phyloP scores from a whole-genome alignment of 257 asterid species.

The Avicennia marina region DNA sequence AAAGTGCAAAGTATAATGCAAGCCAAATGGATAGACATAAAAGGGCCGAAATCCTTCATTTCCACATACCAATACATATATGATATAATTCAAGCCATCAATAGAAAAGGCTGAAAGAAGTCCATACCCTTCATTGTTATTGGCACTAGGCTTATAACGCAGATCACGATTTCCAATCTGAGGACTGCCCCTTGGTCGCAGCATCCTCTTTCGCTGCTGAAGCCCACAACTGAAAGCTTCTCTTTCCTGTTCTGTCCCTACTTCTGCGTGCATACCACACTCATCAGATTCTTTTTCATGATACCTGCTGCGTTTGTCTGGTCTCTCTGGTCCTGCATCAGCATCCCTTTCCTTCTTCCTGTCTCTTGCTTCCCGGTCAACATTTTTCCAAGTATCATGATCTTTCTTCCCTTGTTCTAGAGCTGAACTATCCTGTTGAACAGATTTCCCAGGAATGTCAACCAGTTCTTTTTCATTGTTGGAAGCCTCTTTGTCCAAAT shows the following conservation, averaged over 20 bases:
- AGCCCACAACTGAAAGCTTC: constrained; percentile 65
- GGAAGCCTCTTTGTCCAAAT: constrained; percentile 57
- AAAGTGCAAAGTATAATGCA: background rate
- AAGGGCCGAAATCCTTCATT: constrained; percentile 10
- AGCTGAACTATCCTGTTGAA: constrained; percentile 44
- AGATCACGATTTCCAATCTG: constrained; percentile 68
- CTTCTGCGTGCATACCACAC: constrained; percentile 60
- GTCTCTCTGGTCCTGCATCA: constrained; percentile 73
- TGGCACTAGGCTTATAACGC: constrained; percentile 55
- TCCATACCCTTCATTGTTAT: constrained; percentile 80
- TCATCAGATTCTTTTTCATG: constrained; percentile 80
- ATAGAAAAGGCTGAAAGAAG: constrained; percentile 4
- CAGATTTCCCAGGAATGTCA: constrained; percentile 53
- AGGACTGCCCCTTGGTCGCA: constrained; percentile 91
- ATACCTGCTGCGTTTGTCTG: constrained; percentile 58
- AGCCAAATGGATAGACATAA: background rate
- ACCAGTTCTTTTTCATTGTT: constrained; percentile 52
- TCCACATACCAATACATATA: no score
- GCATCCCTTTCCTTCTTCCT: constrained; percentile 79
- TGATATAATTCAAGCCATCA: constrained; percentile 11
- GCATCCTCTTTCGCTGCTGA: constrained; percentile 90
- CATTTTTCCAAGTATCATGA: constrained; percentile 56
- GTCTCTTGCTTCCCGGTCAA: constrained; percentile 62
- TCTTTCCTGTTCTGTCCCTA: constrained; percentile 58
- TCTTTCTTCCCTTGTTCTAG: constrained; percentile 70